A percentile compares a stretch with the other conserved stretches of the same genome.
phyloP scores from a whole-genome alignment of 148 eudicot species.

The Persicaria tinctoria region DNA sequence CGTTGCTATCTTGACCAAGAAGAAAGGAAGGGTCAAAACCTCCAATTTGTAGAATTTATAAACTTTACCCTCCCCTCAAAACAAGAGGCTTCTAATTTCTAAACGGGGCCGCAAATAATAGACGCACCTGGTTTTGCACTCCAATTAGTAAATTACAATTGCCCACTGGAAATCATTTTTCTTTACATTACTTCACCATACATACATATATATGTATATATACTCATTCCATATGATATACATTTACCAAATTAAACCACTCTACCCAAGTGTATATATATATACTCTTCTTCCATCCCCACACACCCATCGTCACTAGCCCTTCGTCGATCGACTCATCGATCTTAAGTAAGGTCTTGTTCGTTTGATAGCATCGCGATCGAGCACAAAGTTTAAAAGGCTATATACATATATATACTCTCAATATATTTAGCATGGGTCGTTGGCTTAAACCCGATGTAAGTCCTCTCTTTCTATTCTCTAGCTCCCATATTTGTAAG shows the following conservation, averaged over 20 bases:
- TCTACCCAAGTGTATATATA: no score
- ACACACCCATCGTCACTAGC: no score
- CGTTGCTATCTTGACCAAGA: background rate
- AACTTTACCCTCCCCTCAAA: background rate
- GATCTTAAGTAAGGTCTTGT: no score
- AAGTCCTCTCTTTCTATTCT: slow-evolving; percentile 2
- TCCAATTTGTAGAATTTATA: background rate
- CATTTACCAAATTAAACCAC: no score
- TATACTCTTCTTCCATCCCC: no score
- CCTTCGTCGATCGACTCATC: no score
- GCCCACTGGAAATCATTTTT: background rate
- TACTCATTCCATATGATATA: no score
- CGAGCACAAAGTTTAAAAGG: no score
- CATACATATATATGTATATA: background rate
- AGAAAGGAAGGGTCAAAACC: slow-evolving; percentile 6
- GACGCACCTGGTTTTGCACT: slow-evolving; percentile 2
- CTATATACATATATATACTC: no score
- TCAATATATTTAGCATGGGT: slow-evolving; percentile 21
- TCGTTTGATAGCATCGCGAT: no score
- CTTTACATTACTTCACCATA: background rate
- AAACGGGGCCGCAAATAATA: background rate
- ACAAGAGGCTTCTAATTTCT: background rate
- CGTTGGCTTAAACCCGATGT: slow-evolving; percentile 66
- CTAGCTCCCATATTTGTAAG: background rate
- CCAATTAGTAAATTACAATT: background rate